Conservation (phyloP, 208 protist species). For the Trypanosoma vivax region DNA sequence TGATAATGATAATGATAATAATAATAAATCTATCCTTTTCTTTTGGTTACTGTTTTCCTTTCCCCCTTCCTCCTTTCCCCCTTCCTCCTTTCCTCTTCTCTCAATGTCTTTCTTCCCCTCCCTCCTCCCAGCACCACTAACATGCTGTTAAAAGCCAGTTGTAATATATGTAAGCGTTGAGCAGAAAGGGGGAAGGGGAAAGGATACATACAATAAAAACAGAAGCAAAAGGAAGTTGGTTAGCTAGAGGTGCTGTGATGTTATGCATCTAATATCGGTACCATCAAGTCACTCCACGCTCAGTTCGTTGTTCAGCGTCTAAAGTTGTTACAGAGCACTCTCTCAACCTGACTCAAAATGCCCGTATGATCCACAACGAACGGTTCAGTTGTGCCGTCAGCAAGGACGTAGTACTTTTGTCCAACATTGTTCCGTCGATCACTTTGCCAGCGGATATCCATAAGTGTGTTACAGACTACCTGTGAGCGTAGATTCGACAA, state of each 20-base stretch:
- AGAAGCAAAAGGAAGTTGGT: neutral
- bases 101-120: neutral
- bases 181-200: neutral
- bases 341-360: slow-evolving; percentile 68
- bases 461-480: slow-evolving; percentile 72
- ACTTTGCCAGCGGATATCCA: slow-evolving; percentile 88
- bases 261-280: too few species aligned
- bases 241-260: too few species aligned
- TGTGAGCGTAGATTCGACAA: slow-evolving; percentile 87
- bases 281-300: too few species aligned
- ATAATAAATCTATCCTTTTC: neutral
- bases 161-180: neutral
- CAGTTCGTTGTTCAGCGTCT: slow-evolving; percentile 24
- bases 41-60: slow-evolving; percentile 2
- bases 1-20: neutral
- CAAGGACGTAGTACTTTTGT: slow-evolving; percentile 84
- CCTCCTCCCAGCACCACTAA: neutral
- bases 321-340: slow-evolving; percentile 76
- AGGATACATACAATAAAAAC: slow-evolving; percentile 3
- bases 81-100: too few species aligned
- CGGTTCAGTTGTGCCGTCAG: slow-evolving; percentile 68
- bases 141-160: neutral
- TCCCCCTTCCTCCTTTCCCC: neutral
- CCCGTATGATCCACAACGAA: slow-evolving; percentile 80
- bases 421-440: slow-evolving; percentile 80